Evolutionary conservation across 257 asterid genomes (phyloP), one percentile per base, ranked within the genome.

Genomic region (Solanum infundibuliforme): DNA sequence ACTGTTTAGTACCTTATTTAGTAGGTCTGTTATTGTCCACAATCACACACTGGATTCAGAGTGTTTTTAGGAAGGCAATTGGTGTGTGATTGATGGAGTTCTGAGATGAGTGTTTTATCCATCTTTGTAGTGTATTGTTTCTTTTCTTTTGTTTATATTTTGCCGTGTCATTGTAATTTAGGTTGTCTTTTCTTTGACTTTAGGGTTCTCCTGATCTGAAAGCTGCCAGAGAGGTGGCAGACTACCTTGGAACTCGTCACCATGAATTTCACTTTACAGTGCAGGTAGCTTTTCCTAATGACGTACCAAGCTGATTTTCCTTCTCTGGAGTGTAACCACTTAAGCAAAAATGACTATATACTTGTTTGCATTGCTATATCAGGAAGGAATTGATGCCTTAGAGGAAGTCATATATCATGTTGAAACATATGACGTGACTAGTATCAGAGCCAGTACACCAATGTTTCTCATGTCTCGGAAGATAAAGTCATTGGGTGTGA

Each of bases 221-320:
- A 93, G 99, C 99, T 91, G 99, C 99, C 89, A 94, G 92, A 91
- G 99, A 96, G 93, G 99, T 97, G 90, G 96, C 99, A 84, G 94
- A 95, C 84, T 97, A 97, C 89, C 98, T 97, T 79, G 95, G 95
- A 84, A 97, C 98, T 89, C 95, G 98, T 88, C 99, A 97, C 93
- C 99, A 97, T 86, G 99, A 97, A 94, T 94, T 97, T 90, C 90
- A 95, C 92, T 97, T 97, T 31, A 94, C 98, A 29, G 99, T 97
- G 90, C 99, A 97, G 98, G 99, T 97, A 90, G 60, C 62, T 72
- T 86, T 60, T 87, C 36, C 23, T 9, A 81, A 48, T 29, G 69
- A 81, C 12, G 14, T 46, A 23, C 65, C 21, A 46, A 18, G 69
- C 68, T 29, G 85, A 81, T 81, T 81, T 79, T 81, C 69, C 69